Conservation (phyloP, 345 rosid genomes). For the Eucalyptus sp. region DNA sequence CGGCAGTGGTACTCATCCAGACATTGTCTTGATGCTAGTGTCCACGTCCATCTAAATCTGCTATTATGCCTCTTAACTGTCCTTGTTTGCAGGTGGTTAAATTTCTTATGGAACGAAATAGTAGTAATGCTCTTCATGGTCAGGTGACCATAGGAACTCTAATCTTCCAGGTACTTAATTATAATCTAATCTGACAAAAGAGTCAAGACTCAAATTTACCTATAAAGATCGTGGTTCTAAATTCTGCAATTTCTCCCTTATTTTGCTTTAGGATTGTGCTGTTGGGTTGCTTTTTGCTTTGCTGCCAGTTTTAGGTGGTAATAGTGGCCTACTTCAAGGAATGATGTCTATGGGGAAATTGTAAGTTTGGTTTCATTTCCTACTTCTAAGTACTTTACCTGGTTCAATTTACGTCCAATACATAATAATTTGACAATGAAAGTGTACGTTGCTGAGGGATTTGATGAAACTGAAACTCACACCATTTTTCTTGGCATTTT, state of each 20-base stretch:
- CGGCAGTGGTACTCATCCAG: constrained; percentile 72
- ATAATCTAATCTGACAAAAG: not conserved
- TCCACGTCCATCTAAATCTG: not conserved
- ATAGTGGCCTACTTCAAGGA: constrained; percentile 76
- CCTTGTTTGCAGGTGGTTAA: constrained; percentile 64
- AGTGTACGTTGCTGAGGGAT: not conserved
- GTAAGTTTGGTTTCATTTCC: constrained; percentile 29
- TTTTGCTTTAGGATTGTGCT: constrained; percentile 73
- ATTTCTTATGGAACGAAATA: constrained; percentile 71
- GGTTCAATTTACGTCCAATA: not conserved
- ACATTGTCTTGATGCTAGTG: not conserved
- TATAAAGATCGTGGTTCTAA: not conserved
- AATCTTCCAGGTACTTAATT: constrained; percentile 76
- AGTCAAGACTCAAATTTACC: not conserved
- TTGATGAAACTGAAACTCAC: not conserved
- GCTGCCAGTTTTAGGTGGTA: constrained; percentile 97
- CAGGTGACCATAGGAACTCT: constrained; percentile 97
- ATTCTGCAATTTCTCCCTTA: not conserved
- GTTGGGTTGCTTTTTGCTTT: constrained; percentile 90
- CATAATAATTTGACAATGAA: not conserved
- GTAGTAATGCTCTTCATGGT: constrained; percentile 75
- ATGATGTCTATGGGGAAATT: constrained; percentile 88
- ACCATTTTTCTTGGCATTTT: not conserved
- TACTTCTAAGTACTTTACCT: not conserved
- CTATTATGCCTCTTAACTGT: not conserved